Base-by-base conservation (phyloP, 331 rosid species). In the Acacia pycnantha region DNA sequence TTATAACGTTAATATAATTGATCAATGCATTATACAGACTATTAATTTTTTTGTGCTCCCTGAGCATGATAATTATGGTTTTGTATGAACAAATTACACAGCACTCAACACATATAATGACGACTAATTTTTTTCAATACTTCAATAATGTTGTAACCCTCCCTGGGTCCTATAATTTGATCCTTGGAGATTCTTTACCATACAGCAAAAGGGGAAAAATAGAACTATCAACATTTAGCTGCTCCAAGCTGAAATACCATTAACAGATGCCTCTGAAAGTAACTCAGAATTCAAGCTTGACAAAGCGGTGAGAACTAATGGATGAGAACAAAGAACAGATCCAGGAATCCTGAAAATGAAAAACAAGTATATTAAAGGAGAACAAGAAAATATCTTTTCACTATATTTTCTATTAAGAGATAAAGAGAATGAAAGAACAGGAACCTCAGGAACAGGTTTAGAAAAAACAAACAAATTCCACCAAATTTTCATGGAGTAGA, bases 181-280 rank as follows among this genome's bases (percentile, higher is more conserved):
- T 68, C 56, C 70, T 40, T 18, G 9, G 10, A 19, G n/a, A 16
- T 29, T 41, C 51, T n/a, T 18, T 61, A 51, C 33, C 53, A 66
- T 47, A 74, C 16, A 75, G 56, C 50, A 75, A 67, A 72, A 50
- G 46, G 10, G 33, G 10, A 37, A 33, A 70, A 54, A 68, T 26
- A 46, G 58, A 31, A 58, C 15, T n/a, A 22, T 5, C 43, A 83
- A 83, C 6, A 61, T 47, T 83, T 59, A 73, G 82, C 44, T 19
- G 61, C 47, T 77, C 67, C 76, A 78, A 72, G 48, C 37, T 73
- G 76, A 65, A 72, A 64, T 92, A 96, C 99, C 99, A 80, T 96
- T 96, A 79, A 92, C 99, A 19, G 98, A 84, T 44, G 98, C 99
- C 94, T 96, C 99, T 26, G 97, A 96, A 73, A 96, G 90, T 76